Evolutionary conservation across 306 rosid genomes (phyloP).

Genomic region (Dalbergia oliveri): DNA sequence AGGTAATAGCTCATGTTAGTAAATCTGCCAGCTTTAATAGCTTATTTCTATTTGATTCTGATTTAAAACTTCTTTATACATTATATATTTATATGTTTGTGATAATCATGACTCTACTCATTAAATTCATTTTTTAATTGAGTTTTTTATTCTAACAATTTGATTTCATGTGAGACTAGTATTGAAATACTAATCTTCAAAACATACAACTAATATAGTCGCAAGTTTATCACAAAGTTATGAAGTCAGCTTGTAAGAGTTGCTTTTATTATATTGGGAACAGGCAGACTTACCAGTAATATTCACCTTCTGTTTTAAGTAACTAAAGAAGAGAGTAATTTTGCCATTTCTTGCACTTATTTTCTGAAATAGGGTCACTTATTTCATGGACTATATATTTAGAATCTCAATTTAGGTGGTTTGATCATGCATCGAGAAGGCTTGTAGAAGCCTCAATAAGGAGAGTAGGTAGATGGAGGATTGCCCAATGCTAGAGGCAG

Average conservation of each 20-base stretch:
- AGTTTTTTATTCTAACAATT: neutral
- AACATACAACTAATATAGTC: neutral
- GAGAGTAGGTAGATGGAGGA: no score
- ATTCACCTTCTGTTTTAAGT: neutral
- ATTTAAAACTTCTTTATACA: neutral
- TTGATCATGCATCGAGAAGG: no score
- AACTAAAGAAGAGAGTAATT: neutral
- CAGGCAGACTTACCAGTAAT: neutral
- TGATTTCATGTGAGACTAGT: slow-evolving; percentile 3
- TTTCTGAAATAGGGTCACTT: neutral
- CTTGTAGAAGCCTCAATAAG: no score
- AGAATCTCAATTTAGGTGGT: no score
- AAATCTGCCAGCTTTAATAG: neutral
- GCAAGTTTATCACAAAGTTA: neutral
- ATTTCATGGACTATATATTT: neutral
- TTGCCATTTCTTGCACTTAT: neutral
- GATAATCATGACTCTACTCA: neutral
- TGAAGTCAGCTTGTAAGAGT: neutral
- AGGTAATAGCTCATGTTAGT: slow-evolving; percentile 11
- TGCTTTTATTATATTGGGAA: neutral
- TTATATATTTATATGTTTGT: slow-evolving; percentile 1
- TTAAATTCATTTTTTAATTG: neutral
- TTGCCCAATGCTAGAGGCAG: no score
- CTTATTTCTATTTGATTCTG: neutral
- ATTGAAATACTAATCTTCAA: slow-evolving; percentile 1